Conservation (phyloP, 139 green algal genomes). For the Picochlorum sp. region DNA sequence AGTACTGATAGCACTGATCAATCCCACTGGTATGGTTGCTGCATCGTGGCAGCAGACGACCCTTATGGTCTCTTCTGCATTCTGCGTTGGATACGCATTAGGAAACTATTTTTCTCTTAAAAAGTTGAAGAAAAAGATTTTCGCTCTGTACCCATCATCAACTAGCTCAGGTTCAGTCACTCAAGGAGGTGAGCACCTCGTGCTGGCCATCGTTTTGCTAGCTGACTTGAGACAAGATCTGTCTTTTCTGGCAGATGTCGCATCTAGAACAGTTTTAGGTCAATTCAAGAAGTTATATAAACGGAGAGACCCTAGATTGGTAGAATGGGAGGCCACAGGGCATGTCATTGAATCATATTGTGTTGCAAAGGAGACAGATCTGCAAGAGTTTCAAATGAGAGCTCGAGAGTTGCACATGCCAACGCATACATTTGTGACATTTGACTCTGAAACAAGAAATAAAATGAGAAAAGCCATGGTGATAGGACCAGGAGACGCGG, state of each 20-base stretch:
- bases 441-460: not conserved
- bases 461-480: slow-evolving; percentile 5
- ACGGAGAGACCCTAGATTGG: slow-evolving; percentile 1
- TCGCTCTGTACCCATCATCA: not conserved
- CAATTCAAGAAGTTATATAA: slow-evolving; percentile 27
- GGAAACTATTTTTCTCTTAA: not conserved
- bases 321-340: slow-evolving; percentile 8
- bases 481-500: not conserved
- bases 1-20: no score
- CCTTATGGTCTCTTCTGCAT: not conserved
- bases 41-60: not conserved
- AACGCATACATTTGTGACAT: slow-evolving; percentile 9
- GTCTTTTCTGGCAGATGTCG: not conserved
- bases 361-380: not conserved
- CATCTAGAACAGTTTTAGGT: slow-evolving; percentile 8
- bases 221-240: not conserved
- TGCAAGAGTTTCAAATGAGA: not conserved
- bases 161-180: not conserved
- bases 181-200: not conserved
- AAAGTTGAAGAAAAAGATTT: not conserved
- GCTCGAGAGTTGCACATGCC: not conserved
- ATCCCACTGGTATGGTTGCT: no score
- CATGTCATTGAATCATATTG: not conserved
- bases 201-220: slow-evolving; percentile 1
- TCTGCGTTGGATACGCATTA: slow-evolving; percentile 1